Conservation (phyloP, 2,329 filamentous ascomycete species). For the Aspergillus pseudonomiae region DNA sequence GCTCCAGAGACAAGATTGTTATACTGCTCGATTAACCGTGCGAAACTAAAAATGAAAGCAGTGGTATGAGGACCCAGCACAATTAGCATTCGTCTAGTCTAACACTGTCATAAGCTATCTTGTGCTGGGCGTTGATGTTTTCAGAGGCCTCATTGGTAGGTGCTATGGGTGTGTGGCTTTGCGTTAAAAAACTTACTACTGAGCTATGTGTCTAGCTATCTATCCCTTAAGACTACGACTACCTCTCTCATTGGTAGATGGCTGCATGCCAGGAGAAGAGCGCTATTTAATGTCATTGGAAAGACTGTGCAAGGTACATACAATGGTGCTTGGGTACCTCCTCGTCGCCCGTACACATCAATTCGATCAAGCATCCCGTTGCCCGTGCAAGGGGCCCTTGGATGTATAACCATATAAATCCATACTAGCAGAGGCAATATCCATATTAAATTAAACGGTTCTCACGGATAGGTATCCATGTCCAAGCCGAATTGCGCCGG, state of each 20-base stretch:
- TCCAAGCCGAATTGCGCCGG: background rate
- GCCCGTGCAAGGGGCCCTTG: background rate
- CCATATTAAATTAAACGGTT: background rate
- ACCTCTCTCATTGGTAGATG: conserved; percentile 9
- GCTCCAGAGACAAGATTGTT: background rate
- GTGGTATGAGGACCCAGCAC: background rate
- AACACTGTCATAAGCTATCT: background rate
- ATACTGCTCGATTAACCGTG: background rate
- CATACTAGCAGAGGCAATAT: background rate
- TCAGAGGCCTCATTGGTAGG: background rate
- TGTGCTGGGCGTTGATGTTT: background rate
- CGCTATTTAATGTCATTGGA: conserved; percentile 4
- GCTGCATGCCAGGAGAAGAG: conserved; percentile 6
- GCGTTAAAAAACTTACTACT: background rate
- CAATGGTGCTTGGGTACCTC: background rate
- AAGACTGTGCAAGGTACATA: background rate
- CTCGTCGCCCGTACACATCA: background rate
- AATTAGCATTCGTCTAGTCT: background rate
- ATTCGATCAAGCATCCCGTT: conserved; percentile 3
- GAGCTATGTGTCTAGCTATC: background rate
- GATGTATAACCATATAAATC: background rate
- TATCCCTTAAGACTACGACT: background rate
- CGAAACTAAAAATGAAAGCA: background rate
- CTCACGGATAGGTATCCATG: background rate
- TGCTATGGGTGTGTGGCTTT: background rate